Evolutionary conservation across 495 filamentous ascomycete genomes (phyloP), one percentile per base, ranked within the genome.

Genomic region (Apiosordaria backusii): DNA sequence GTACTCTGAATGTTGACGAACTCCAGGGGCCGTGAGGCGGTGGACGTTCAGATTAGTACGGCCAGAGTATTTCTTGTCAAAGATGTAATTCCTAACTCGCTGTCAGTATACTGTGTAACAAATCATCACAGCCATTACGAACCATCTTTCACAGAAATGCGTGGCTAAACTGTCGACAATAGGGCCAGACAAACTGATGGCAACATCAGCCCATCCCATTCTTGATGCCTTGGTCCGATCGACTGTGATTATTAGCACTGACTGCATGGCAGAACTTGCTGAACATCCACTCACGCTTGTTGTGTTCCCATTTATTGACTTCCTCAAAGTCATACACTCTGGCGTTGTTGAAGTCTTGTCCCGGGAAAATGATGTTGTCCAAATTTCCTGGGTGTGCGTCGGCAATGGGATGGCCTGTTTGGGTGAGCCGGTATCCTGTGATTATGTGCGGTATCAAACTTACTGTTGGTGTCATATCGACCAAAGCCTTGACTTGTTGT

Each of bases 261-360:
- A 35, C 35, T 45, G 35, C 13, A 45, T 6, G 35, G 35, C 9
- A 45, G 10, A 15, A 13, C 2, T 35, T 35, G 29, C 0, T 35
- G n/a, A n/a, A n/a, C n/a, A n/a, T 35, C 29, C 50, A 67, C 79
- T 66, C 54, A 81, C 81, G 84, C 71, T 96, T 90, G 73, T 98
- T 98, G 52, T 92, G 84, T 55, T 96, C 84, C 85, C 88, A 96
- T 63, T 96, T 84, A 3, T 84, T 74, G 13, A 97, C 93, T 72
- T 94, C 89, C 60, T 91, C 83, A 76, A 98, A 98, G 72, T 98
- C 94, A 71, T 88, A 88, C 21, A 93, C 84, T 52, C 92, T 76
- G 29, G 92, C 92, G 73, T 98, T 97, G 78, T 98, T 98, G 77
- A 90, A 98, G 72, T 98, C 94, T 68, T 98, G 94, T 5, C 93